These are phyloP conservation scores for Halenospora varia DNA, from an alignment of 495 filamentous ascomycete species.

Conservation along the genomic window DNA sequence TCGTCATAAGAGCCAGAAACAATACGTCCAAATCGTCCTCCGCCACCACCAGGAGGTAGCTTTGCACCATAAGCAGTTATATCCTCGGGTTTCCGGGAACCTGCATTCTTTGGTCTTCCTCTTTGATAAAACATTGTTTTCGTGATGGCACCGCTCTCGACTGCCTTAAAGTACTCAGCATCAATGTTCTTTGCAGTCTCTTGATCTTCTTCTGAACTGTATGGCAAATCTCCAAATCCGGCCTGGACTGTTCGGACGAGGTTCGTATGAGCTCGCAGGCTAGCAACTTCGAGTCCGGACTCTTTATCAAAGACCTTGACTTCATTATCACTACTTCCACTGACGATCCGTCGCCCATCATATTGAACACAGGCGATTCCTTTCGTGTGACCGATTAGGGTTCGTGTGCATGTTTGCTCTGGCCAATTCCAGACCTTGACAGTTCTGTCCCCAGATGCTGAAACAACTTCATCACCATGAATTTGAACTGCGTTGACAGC, in stretches of 20 bases:
- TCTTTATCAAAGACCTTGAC: slow-evolving; percentile 89
- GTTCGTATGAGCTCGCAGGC: slow-evolving; percentile 70
- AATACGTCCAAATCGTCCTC: slow-evolving; percentile 80
- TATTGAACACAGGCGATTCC: slow-evolving; percentile 98
- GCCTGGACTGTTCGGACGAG: slow-evolving; percentile 94
- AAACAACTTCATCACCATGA: slow-evolving; percentile 80
- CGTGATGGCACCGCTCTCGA: slow-evolving; percentile 51
- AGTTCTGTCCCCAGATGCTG: slow-evolving; percentile 85
- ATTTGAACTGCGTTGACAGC: slow-evolving; percentile 97
- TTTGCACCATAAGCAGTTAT: slow-evolving; percentile 75
- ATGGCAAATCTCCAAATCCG: slow-evolving; percentile 84
- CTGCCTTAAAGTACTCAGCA: slow-evolving; percentile 64
- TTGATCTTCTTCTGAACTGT: slow-evolving; percentile 65
- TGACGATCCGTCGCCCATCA: slow-evolving; percentile 94
- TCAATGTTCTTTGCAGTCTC: slow-evolving; percentile 72
- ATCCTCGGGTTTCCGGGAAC: slow-evolving; percentile 69
- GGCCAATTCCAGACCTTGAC: slow-evolving; percentile 93
- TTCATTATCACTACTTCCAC: slow-evolving; percentile 90
- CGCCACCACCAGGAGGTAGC: slow-evolving; percentile 83
- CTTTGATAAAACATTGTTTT: slow-evolving; percentile 29
- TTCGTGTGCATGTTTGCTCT: slow-evolving; percentile 68
- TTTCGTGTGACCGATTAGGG: slow-evolving; percentile 82
- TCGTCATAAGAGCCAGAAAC: slow-evolving; percentile 96
- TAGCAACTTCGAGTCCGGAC: slow-evolving; percentile 83
- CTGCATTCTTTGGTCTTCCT: slow-evolving; percentile 63